A percentile compares a stretch with the other conserved stretches of the same genome.
phyloP scores from a whole-genome alignment of 73 alveolate species.

The Tetrahymena thermophila region DNA sequence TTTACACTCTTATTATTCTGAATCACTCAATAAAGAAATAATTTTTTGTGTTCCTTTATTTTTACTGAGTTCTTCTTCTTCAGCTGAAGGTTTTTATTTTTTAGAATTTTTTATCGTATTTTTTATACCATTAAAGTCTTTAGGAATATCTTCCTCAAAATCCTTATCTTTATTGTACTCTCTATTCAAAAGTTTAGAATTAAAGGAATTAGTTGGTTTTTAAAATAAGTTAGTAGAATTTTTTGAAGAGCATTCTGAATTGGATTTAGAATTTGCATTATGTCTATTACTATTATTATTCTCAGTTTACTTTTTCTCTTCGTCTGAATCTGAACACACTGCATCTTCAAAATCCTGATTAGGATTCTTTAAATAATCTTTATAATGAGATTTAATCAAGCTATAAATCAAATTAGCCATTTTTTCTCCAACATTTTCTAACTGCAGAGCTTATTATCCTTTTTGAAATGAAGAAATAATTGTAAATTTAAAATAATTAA shows the following conservation, averaged over 20 bases:
- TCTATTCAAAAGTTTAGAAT: neutral
- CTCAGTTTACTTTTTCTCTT: neutral
- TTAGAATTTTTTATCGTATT: neutral
- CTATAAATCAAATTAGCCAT: neutral
- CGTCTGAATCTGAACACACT: neutral
- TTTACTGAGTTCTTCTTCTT: neutral
- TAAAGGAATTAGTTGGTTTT: neutral
- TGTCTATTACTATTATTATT: neutral
- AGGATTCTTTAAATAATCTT: neutral
- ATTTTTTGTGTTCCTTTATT: neutral
- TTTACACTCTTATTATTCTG: neutral
- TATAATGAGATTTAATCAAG: neutral
- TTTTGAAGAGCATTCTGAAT: neutral
- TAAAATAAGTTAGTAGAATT: neutral
- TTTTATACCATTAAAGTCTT: neutral
- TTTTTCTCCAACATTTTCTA: neutral
- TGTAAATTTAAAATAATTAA: neutral
- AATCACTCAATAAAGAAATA: neutral
- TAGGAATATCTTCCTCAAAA: neutral
- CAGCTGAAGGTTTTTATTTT: neutral
- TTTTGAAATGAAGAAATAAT: neutral
- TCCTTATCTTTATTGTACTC: neutral
- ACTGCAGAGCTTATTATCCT: neutral
- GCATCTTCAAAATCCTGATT: neutral
- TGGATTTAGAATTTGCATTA: neutral